These are phyloP conservation scores for Plenodomus biglobosus DNA, from an alignment of 2,329 filamentous ascomycete species.

Conservation along the genomic window DNA sequence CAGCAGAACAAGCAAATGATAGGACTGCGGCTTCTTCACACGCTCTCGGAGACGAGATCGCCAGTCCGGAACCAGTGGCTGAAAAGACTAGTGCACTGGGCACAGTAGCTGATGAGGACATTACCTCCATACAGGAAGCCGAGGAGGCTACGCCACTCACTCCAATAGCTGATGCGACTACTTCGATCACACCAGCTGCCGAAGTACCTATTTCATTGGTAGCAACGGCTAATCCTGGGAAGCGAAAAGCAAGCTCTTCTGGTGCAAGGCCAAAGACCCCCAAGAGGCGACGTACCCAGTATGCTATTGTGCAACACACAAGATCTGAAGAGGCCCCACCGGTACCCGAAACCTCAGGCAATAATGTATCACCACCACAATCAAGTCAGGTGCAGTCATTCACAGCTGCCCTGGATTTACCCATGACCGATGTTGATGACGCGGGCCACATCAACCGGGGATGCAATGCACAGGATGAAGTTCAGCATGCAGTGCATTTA, in stretches of 20 bases:
- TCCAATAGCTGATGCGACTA: neutral
- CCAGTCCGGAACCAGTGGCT: neutral
- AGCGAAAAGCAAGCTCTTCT: constrained; percentile 7
- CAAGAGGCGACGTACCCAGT: constrained; percentile 8
- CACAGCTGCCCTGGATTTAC: neutral
- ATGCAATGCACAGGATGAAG: neutral
- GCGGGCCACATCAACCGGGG: neutral
- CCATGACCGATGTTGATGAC: neutral
- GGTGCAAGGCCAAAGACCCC: neutral
- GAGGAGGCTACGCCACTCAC: neutral
- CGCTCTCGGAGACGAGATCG: neutral
- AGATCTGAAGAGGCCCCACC: neutral
- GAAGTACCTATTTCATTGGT: neutral
- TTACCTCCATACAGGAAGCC: neutral
- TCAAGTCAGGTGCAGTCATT: neutral
- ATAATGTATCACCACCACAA: neutral
- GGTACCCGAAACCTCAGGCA: neutral
- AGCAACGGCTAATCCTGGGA: neutral
- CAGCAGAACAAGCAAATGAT: neutral
- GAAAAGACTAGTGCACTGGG: neutral
- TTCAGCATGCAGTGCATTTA: neutral
- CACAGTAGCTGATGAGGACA: neutral
- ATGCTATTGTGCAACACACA: neutral
- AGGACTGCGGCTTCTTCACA: neutral
- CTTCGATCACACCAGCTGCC: neutral